A percentile compares a stretch with the other conserved stretches of the same genome.
These are phyloP conservation scores for Capsicum baccatum DNA, from an alignment of 257 asterid species.

Conservation along the genomic window DNA sequence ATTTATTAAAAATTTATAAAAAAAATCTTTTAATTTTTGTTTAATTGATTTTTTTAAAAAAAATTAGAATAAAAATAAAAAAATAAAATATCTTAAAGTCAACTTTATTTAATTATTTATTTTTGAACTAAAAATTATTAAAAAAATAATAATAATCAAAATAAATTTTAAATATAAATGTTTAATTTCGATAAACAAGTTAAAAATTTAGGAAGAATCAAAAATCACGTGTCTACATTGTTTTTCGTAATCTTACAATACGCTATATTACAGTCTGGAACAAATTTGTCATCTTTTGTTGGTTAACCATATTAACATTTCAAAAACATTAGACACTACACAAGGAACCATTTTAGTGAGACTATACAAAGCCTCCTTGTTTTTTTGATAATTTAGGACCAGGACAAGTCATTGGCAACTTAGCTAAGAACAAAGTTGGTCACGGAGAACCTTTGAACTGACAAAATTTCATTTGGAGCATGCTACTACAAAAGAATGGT, in stretches of 20 bases:
- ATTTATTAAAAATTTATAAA: too few relatives aligned
- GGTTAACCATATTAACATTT: constrained; percentile 14
- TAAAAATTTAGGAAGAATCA: too few relatives aligned
- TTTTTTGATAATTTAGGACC: not conserved
- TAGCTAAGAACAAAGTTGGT: not conserved
- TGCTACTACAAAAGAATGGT: not conserved
- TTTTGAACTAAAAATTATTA: too few relatives aligned
- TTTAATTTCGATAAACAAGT: too few relatives aligned
- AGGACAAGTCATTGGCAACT: constrained; percentile 13
- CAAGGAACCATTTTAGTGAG: not conserved
- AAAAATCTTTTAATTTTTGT: too few relatives aligned
- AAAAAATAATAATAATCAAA: too few relatives aligned
- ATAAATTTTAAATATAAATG: too few relatives aligned
- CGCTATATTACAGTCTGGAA: constrained; percentile 1
- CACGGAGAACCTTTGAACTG: not conserved
- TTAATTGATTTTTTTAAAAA: too few relatives aligned
- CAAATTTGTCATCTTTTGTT: not conserved
- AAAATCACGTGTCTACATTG: too few relatives aligned
- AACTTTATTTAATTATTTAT: too few relatives aligned
- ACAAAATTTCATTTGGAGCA: not conserved
- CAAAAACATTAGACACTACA: not conserved
- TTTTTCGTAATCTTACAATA: not conserved
- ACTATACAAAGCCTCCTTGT: not conserved
- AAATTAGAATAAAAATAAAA: too few relatives aligned
- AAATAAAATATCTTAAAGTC: too few relatives aligned